Base-by-base conservation (phyloP, 257 asterid genomes). In the Capsicum chinense region DNA sequence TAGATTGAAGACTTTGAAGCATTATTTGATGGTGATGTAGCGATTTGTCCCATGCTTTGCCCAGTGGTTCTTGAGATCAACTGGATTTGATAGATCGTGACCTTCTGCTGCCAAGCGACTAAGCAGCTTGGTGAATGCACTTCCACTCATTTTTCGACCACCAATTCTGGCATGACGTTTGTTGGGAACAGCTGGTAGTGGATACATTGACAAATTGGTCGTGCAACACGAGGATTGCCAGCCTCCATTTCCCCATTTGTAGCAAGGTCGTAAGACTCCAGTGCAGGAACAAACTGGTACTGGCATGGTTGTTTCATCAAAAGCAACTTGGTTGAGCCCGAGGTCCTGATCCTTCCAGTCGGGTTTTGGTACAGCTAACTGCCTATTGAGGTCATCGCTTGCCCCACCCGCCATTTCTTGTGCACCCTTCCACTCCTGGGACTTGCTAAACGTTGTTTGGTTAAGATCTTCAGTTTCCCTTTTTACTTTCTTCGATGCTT, bases 181-280 rank as follows among this genome's bases (percentile, higher is more conserved):
- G 83, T 97, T 97, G 9, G 99, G 98, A 74, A 95, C 94, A 7
- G 97, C 97, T 1, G 99, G 99, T 66, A 97, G 91, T 0, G 98
- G 98, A 84, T 95, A 93, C 95, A 95, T 91, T 0, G 99, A 97
- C 84, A 97, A 63, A 83, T 91, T 97, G 62, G 92, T 97, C 0
- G 99, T 97, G 84, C 98, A 97, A 79, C 99, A 97, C 0, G 98
- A 93, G 1, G 99, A 97, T 37, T 97, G 99, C 99, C 99, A 97
- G 21, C 99, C 99, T n/a, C 99, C 99, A 33, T 91, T 94, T 14
- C 99, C 99, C 99, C 99, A 97, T 85, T 97, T 97, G 87, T 97
- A 97, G 92, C 99, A 97, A 4, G 98, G 93, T 90, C 98, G 91
- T 15, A 90, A 47, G 66, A 87, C 91, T 79, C 98, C 98, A 0